A percentile compares a stretch with the other conserved stretches of the same genome.
These are phyloP conservation scores for Pyrus communis DNA, from an alignment of 306 rosid species.

Conservation along the genomic window DNA sequence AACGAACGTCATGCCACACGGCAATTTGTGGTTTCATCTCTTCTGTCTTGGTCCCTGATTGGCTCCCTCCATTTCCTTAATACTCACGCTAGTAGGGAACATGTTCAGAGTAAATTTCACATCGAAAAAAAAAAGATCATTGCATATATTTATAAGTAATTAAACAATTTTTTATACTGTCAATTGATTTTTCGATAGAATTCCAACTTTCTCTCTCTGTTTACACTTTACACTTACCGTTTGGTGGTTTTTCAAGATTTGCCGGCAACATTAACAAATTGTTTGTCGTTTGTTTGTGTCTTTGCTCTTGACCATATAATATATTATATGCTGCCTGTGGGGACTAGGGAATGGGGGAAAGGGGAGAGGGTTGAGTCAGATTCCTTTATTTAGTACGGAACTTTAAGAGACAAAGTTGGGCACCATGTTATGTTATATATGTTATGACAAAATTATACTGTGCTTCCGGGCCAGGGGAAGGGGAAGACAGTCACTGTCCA, in stretches of 20 bases:
- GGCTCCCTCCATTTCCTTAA: not conserved
- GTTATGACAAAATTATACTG: too few relatives aligned
- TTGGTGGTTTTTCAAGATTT: not conserved
- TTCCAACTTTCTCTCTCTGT: too few relatives aligned
- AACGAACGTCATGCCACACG: conserved; percentile 1
- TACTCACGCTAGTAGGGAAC: too few relatives aligned
- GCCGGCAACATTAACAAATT: not conserved
- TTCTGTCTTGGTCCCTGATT: conserved; percentile 14
- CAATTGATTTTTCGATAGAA: too few relatives aligned
- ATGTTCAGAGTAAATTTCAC: too few relatives aligned
- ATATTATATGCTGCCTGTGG: not conserved
- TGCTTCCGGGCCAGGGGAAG: too few relatives aligned
- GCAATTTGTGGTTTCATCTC: conserved; percentile 23
- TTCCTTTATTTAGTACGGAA: not conserved
- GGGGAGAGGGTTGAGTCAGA: not conserved
- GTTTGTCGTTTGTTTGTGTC: conserved; percentile 3
- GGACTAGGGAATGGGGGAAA: not conserved
- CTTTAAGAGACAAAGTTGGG: not conserved
- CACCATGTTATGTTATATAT: not conserved
- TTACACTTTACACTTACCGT: not conserved
- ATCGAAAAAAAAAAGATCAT: too few relatives aligned
- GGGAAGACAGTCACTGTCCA: too few relatives aligned
- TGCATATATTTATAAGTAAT: too few relatives aligned
- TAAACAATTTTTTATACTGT: too few relatives aligned
- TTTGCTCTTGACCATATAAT: not conserved